A percentile compares a stretch with the other conserved stretches of the same genome.
Evolutionary conservation across 805 yeast species (phyloP).

Genomic region (Clavispora phyllophila): DNA sequence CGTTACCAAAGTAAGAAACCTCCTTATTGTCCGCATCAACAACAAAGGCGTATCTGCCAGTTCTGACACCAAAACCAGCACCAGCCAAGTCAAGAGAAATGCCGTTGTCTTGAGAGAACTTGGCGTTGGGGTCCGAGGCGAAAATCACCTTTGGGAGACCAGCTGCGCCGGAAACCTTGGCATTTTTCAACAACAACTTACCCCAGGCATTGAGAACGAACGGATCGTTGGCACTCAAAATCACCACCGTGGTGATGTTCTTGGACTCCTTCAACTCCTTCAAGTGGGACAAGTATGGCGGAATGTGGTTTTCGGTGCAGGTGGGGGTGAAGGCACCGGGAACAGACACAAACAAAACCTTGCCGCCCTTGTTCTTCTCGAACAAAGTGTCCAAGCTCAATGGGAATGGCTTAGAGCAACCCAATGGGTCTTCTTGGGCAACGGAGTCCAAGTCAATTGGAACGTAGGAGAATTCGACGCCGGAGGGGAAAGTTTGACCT

Average conservation of each 20-base stretch:
- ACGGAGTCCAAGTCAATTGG: slow-evolving; percentile 30
- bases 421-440: slow-evolving; percentile 21
- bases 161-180: slow-evolving; percentile 6
- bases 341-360: slow-evolving; percentile 32
- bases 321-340: slow-evolving; percentile 45
- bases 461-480: slow-evolving; percentile 30
- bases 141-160: slow-evolving; percentile 26
- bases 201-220: slow-evolving; percentile 43
- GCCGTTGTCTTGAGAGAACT: slow-evolving; percentile 25
- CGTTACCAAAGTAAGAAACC: slow-evolving; percentile 35
- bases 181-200: slow-evolving; percentile 30
- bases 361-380: slow-evolving; percentile 19
- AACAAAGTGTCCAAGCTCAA: slow-evolving; percentile 31
- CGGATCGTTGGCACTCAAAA: slow-evolving; percentile 40
- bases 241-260: slow-evolving; percentile 27
- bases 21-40: slow-evolving; percentile 38
- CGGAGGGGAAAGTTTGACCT: slow-evolving; percentile 33
- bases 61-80: slow-evolving; percentile 35
- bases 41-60: slow-evolving; percentile 36
- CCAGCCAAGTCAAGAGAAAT: slow-evolving; percentile 33
- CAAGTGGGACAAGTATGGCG: slow-evolving; percentile 31
- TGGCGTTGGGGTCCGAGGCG: slow-evolving; percentile 37
- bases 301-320: slow-evolving; percentile 41
- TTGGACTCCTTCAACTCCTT: slow-evolving; percentile 23
- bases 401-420: slow-evolving; percentile 31